Conservation (phyloP, 257 asterid species). For the Fraxinus pennsylvanica region DNA sequence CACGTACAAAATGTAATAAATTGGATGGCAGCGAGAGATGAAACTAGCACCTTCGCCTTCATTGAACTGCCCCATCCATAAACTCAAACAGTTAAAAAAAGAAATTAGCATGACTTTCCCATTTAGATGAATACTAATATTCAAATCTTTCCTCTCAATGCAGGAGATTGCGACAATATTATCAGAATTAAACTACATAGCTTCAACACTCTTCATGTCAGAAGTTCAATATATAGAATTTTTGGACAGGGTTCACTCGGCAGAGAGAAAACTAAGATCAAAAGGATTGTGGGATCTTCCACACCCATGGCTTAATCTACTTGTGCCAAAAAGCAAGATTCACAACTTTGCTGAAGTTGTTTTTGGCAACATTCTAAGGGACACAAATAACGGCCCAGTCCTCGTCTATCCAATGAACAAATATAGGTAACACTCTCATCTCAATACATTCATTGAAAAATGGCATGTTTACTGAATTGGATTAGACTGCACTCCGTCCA, state of each 20-base stretch:
- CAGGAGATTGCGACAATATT: constrained; percentile 68
- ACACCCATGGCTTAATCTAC: constrained; percentile 95
- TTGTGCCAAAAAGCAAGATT: constrained; percentile 71
- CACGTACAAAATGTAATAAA: too few species aligned
- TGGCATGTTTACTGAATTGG: not conserved
- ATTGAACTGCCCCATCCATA: too few species aligned
- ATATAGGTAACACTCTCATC: constrained; percentile 55
- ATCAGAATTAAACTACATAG: constrained; percentile 66
- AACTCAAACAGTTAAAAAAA: not conserved
- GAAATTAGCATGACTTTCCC: not conserved
- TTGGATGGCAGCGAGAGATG: too few species aligned
- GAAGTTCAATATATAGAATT: constrained; percentile 72
- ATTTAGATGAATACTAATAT: not conserved
- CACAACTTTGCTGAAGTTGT: constrained; percentile 61
- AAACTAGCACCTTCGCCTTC: too few species aligned
- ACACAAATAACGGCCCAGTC: constrained; percentile 77
- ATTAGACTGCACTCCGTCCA: too few species aligned
- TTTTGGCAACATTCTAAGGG: constrained; percentile 60
- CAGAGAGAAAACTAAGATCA: constrained; percentile 56
- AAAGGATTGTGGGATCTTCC: constrained; percentile 88
- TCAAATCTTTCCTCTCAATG: constrained; percentile 6
- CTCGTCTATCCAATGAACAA: constrained; percentile 80
- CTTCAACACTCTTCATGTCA: constrained; percentile 67
- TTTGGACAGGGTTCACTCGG: constrained; percentile 82
- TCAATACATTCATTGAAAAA: not conserved